Conservation (phyloP, 805 yeast genomes). For the Starmerella roubikii region DNA sequence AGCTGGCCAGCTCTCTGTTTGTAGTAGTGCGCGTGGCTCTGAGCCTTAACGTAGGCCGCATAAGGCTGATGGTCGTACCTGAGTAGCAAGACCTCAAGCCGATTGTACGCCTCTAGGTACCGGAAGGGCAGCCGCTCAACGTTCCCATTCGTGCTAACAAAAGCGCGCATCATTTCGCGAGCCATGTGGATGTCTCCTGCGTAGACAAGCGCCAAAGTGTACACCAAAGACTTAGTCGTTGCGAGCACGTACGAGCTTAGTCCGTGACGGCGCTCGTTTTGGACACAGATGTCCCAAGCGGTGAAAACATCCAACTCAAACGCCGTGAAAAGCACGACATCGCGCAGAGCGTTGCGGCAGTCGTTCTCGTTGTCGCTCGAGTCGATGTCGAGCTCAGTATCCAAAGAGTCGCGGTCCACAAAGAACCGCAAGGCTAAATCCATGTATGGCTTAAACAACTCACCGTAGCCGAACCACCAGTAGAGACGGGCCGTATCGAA, state of each 20-base stretch:
- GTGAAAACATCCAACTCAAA: not conserved
- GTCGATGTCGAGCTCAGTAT: no score
- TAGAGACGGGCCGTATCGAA: not conserved
- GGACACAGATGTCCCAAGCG: not conserved
- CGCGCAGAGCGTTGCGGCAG: not conserved
- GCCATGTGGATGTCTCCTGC: not conserved
- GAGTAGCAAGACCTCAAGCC: not conserved
- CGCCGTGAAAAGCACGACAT: not conserved
- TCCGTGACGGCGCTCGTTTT: not conserved
- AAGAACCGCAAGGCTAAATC: not conserved
- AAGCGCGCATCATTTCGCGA: not conserved
- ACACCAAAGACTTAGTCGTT: not conserved
- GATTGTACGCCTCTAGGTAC: not conserved
- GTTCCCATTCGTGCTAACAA: not conserved
- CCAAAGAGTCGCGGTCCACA: no score
- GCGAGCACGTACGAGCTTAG: not conserved
- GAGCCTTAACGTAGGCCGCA: not conserved
- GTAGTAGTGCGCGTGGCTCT: not conserved
- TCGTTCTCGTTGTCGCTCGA: not conserved
- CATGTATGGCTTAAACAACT: not conserved
- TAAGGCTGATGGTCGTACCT: not conserved
- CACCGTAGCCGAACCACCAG: not conserved
- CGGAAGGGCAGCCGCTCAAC: not conserved
- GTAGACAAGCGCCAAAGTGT: not conserved
- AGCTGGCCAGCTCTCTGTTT: not conserved